Evolutionary conservation across 148 eudicot species (phyloP), one percentile per base, ranked within the genome.

Genomic region (Rhododendron henanense): DNA sequence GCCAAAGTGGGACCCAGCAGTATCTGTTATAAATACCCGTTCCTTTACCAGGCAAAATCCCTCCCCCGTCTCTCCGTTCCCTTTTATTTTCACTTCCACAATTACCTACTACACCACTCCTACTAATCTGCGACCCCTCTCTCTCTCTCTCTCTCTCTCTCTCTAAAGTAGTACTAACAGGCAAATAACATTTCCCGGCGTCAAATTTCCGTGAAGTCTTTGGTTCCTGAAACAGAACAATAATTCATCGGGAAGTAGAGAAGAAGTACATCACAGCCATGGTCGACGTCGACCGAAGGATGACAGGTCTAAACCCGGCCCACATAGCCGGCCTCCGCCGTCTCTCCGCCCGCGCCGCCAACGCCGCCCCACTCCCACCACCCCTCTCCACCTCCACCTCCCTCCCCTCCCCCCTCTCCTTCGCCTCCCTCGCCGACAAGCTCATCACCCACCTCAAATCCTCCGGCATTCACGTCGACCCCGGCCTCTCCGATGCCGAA

Each of bases 291-390:
- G 97, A 94, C 88, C 89, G 98, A 57, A 90, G 97, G 86, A 94
- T 94, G 95, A 85, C 92, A 48, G 94, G 95, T 25, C 86, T 94
- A 1, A 96, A 93, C 89, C 97, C 95, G 45, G 92, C 96, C 65
- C 98, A 94, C 84, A 28, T 93, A 0, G 98, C 98, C 86, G 98
- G 96, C 3, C 94, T 96, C 76, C 98, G 98, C 61, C 98, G 98
- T 2, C 98, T 95, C 87, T 94, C 97, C 5, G 97, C 98, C 16
- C 90, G 98, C 8, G 98, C 98, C 41, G 95, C 98, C 41, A 93
- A 92, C n/a, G 83, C 95, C 84, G 87, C 88, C 0, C 83, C 89
- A 0, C 86, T 92, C 2, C 94, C 91, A 0, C 83, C 93, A 0
- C 84, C 97, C 0, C 83, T 94, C n/a, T 90, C 94, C 18, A 92